These are phyloP conservation scores for Macroventuria anomochaeta DNA, from an alignment of 2,329 filamentous ascomycete genomes.

Conservation along the genomic window DNA sequence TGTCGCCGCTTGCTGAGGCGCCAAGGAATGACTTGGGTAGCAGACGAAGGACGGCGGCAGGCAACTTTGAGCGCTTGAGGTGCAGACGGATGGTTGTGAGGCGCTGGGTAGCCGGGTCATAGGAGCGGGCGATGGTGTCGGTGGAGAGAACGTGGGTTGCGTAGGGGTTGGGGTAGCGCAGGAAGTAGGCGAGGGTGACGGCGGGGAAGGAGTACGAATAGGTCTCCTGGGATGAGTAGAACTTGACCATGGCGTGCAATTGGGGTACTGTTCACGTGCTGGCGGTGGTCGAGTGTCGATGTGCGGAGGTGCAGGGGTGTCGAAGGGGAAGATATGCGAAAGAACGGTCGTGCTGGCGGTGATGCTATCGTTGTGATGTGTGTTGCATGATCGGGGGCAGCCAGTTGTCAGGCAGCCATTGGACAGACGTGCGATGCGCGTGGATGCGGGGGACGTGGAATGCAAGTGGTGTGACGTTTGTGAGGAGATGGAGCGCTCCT, in stretches of 20 bases:
- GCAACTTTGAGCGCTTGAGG: conserved; percentile 80
- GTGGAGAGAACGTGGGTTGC: conserved; percentile 81
- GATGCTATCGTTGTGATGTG: conserved; percentile 27
- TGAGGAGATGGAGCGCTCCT: conserved; percentile 6
- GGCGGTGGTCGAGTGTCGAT: conserved; percentile 10
- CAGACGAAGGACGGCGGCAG: conserved; percentile 75
- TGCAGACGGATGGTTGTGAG: conserved; percentile 81
- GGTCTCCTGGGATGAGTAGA: conserved; percentile 66
- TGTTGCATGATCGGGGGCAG: conserved; percentile 39
- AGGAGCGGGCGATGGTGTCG: conserved; percentile 77
- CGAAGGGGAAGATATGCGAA: conserved; percentile 5
- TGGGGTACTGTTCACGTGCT: background rate
- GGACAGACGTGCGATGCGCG: conserved; percentile 11
- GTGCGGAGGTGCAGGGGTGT: background rate
- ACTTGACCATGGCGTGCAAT: conserved; percentile 56
- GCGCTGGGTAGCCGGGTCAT: conserved; percentile 75
- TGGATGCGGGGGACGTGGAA: conserved; percentile 10
- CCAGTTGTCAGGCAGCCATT: conserved; percentile 35
- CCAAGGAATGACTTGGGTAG: conserved; percentile 73
- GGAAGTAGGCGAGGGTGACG: conserved; percentile 87
- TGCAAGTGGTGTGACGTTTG: conserved; percentile 15
- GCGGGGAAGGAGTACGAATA: conserved; percentile 84
- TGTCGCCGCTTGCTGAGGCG: conserved; percentile 64
- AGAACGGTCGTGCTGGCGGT: conserved; percentile 31
- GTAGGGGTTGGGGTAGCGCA: conserved; percentile 87